Evolutionary conservation across 306 rosid species (phyloP), one percentile per base, ranked within the genome.

Genomic region (Erythrophleum fordii): DNA sequence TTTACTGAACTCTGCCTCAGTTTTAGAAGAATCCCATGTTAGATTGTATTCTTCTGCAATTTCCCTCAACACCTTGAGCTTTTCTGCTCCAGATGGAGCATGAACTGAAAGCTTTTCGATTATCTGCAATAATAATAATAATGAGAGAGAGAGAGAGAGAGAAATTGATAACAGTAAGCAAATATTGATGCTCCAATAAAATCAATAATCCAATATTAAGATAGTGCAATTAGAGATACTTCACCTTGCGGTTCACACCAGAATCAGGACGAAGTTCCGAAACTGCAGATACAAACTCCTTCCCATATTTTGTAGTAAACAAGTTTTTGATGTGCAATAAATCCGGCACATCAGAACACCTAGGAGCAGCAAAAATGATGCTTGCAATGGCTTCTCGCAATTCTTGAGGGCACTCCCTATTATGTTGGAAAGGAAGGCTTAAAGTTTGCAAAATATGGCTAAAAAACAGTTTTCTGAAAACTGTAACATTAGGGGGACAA

Each of bases 221-320:
- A 82, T 64, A 66, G 59, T 18, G 29, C 20, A 60, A 29, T n/a
- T 18, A 72, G 81, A 82, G 80, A 75, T 71, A 85, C 82, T 74
- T 85, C 85, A 95, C 99, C 75, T 82, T 92, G 87, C 99, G 97
- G 76, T 95, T 95, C 84, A 95, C 97, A 65, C 97, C 92, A 1
- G 99, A 95, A 86, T 95, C 99, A 65, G 99, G 99, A 81, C 94
- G 97, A 87, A 95, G 99, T 80, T 95, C 99, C 61, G 98, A 87
- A 11, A 78, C 89, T 46, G 93, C 86, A 65, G 87, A 75, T 77
- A 89, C 81, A 68, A 95, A 95, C 77, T 92, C 96, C 88, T 95
- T 95, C 68, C 99, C 98, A 75, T 93, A 95, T 87, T 95, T 95
- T 78, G 93, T 86, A 76, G 90, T 80, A 85, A 95, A 89, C 88